These are phyloP conservation scores for Cystoderma amianthinum DNA, from an alignment of 768 basidiomycete genomes.

Conservation along the genomic window DNA sequence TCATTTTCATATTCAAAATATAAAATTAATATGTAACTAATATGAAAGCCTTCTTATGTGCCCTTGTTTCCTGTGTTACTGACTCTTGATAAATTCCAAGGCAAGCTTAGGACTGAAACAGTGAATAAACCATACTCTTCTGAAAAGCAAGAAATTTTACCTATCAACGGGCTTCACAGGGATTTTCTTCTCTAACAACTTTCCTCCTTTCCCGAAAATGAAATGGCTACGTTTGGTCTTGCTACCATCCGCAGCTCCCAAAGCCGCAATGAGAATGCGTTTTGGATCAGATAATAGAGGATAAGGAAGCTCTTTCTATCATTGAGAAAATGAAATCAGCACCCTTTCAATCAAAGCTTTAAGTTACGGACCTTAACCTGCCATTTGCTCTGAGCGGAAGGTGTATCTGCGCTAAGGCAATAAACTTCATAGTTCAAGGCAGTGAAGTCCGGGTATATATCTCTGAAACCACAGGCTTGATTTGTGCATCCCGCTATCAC, in stretches of 20 bases:
- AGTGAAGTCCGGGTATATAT: constrained; percentile 72
- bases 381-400: constrained; percentile 75
- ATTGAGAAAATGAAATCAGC: no score
- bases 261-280: constrained; percentile 64
- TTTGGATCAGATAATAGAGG: constrained; percentile 88
- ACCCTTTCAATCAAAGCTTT: no score
- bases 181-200: constrained; percentile 75
- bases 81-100: constrained; percentile 60
- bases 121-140: background rate
- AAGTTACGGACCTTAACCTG: constrained; percentile 67
- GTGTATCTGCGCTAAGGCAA: constrained; percentile 76
- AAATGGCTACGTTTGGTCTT: constrained; percentile 92
- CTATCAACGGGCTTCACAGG: constrained; percentile 88
- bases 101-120: constrained; percentile 50
- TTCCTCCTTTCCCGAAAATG: constrained; percentile 88
- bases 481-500: constrained; percentile 77
- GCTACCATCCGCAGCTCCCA: constrained; percentile 76
- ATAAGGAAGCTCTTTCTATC: constrained; percentile 79
- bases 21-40: no score
- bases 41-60: no score
- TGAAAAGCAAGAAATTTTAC: constrained; percentile 39
- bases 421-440: constrained; percentile 67
- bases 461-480: constrained; percentile 90
- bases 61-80: background rate
- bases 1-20: no score